These are phyloP conservation scores for Astrothelium macrocarpum DNA, from an alignment of 495 filamentous ascomycete genomes.

Conservation along the genomic window DNA sequence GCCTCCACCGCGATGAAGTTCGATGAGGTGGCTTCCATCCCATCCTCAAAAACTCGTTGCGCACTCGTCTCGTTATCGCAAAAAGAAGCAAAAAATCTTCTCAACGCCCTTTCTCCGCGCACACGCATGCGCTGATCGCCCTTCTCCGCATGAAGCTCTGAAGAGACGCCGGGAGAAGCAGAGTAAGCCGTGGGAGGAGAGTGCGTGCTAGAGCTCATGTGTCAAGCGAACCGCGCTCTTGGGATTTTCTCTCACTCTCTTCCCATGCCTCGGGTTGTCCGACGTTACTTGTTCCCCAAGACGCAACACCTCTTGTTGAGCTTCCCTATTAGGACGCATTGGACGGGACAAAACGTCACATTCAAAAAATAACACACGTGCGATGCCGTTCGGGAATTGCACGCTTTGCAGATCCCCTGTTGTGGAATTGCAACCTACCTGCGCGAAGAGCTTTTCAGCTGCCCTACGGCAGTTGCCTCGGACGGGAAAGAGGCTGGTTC, in stretches of 20 bases:
- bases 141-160: neutral
- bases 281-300: neutral
- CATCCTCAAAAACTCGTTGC: neutral
- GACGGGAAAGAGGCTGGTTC: neutral
- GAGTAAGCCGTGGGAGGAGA: neutral
- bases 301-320: neutral
- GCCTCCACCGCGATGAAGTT: neutral
- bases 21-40: neutral
- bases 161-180: neutral
- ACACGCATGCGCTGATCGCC: neutral
- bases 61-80: neutral
- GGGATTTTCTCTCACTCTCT: neutral
- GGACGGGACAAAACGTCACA: neutral
- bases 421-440: conserved; percentile 1
- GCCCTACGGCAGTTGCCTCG: neutral
- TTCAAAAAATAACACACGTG: conserved; percentile 1
- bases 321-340: neutral
- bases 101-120: neutral
- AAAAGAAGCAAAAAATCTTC: neutral
- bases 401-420: neutral
- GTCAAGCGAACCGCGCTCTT: neutral
- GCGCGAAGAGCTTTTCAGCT: neutral
- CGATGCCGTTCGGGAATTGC: neutral
- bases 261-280: neutral
- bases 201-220: neutral